Conservation (phyloP, 2,329 filamentous ascomycete genomes). For the Erysiphe pulchra region DNA sequence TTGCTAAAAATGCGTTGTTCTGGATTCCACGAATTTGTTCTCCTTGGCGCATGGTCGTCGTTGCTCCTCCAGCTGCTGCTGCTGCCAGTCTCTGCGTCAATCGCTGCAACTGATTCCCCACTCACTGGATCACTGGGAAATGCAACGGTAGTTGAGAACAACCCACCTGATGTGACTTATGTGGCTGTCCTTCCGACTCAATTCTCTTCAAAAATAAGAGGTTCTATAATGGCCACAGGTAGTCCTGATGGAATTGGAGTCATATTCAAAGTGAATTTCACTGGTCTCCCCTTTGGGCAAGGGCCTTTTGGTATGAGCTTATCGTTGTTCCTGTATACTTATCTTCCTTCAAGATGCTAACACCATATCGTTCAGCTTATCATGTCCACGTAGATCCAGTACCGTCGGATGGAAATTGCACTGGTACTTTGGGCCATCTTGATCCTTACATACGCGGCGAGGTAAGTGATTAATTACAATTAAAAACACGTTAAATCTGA, state of each 20-base stretch:
- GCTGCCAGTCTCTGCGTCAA: conserved; percentile 4
- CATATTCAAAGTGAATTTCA: conserved; percentile 26
- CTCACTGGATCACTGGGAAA: conserved; percentile 17
- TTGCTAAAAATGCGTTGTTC: too few species aligned
- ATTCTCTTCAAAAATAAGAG: conserved; percentile 26
- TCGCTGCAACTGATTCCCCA: conserved; percentile 3
- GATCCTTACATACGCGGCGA: conserved; percentile 40
- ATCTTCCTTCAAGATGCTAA: not conserved
- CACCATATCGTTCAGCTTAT: conserved; percentile 25
- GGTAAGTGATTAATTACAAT: conserved; percentile 3
- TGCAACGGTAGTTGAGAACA: conserved; percentile 26
- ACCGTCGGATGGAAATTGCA: conserved; percentile 44
- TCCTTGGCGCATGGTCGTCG: too few species aligned
- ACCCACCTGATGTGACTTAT: conserved; percentile 28
- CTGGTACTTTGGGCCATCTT: conserved; percentile 36
- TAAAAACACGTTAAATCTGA: too few species aligned
- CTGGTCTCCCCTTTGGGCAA: conserved; percentile 28
- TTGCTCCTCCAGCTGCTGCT: too few species aligned
- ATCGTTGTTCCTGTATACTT: not conserved
- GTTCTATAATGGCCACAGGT: conserved; percentile 22
- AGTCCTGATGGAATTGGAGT: conserved; percentile 26
- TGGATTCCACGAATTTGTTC: too few species aligned
- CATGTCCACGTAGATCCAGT: conserved; percentile 45
- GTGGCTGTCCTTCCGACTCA: conserved; percentile 25
- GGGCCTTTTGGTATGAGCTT: conserved; percentile 35